A percentile compares a stretch with the other conserved stretches of the same genome.
These are phyloP conservation scores for Camelina sativa DNA, from an alignment of 345 rosid species.

Conservation along the genomic window DNA sequence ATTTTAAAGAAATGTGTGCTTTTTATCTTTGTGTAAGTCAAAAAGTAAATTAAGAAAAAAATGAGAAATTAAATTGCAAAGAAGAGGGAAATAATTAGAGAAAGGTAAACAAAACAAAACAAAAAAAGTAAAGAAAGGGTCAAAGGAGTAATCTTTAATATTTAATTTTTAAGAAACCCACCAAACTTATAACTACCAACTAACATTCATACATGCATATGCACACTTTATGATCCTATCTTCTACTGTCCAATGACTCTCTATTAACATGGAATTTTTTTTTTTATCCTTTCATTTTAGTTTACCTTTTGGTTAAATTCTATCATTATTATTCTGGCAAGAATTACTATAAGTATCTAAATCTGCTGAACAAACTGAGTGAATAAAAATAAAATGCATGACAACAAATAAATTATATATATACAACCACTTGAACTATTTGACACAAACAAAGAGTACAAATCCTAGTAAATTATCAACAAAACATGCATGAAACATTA, in stretches of 20 bases:
- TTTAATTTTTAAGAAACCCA: slow-evolving; percentile 41
- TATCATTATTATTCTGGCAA: not conserved
- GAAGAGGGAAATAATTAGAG: not conserved
- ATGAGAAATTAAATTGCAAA: not conserved
- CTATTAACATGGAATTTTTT: slow-evolving; percentile 18
- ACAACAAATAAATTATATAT: not conserved
- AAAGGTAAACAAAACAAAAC: not conserved
- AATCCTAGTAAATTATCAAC: slow-evolving; percentile 3
- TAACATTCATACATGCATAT: slow-evolving; percentile 43
- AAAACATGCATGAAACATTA: slow-evolving; percentile 26
- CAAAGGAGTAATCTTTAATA: slow-evolving; percentile 36
- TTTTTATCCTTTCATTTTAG: not conserved
- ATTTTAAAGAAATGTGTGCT: slow-evolving; percentile 7
- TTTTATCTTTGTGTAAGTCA: slow-evolving; percentile 18
- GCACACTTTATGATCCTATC: slow-evolving; percentile 40
- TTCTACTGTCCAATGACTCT: slow-evolving; percentile 39
- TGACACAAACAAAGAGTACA: slow-evolving; percentile 8
- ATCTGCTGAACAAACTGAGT: slow-evolving; percentile 15
- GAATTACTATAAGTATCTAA: too few relatives aligned
- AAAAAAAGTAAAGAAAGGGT: not conserved
- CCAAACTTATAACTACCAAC: slow-evolving; percentile 46
- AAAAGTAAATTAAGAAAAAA: not conserved
- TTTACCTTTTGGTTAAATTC: not conserved
- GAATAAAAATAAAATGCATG: not conserved
- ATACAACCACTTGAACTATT: slow-evolving; percentile 17